Base-by-base conservation (phyloP, 208 protist genomes). In the Acanthamoeba lenticulata region DNA sequence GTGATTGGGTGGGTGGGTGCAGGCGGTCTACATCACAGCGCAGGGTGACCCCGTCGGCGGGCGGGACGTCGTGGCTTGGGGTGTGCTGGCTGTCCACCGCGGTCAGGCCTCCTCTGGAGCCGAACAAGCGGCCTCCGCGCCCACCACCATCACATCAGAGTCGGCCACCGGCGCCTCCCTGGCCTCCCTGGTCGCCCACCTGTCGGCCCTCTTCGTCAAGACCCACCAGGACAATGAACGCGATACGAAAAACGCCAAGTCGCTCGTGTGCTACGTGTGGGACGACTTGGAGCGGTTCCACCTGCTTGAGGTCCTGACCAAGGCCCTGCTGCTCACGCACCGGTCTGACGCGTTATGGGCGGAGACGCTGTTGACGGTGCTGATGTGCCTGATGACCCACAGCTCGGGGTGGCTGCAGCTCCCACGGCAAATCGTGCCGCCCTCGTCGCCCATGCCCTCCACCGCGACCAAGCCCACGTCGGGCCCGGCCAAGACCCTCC, bases 371-470 rank as follows among this genome's bases (percentile, higher is more conserved):
- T 44, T 77, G 34, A 77, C 65, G 65, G 65, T 77, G 65, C 34
- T 77, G 34, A 77, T 77, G 65, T 77, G 65, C 34, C 65, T 77
- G 34, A 77, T 77, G 65, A 44, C 65, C 65, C 38, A 77, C 65
- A 38, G 17, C 9, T 77, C 65, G 6, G 36, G 19, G 7, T 77
- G 65, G 65, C 65, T 77, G 9, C 65, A 77, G 65, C 34, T 77
- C 34, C 65, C 65, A 2, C 65, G 42, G 65, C 65, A 77, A 34
- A 21, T 77, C 65, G 65, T 77, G 1, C 65, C 65, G 29, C 34
- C 65, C 24, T n/a, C 34, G 1, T 77, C 65, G 36, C 65, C 65
- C 34, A 77, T 77, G 36, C 65, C 65, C 13, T 44, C 65, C 2
- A 44, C 65, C 34, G 15, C 65, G 4, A 29, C 57, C 57, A 29